Conservation (phyloP, 1,284 basidiomycete species). For the Sanguinoderma infundibulare region DNA sequence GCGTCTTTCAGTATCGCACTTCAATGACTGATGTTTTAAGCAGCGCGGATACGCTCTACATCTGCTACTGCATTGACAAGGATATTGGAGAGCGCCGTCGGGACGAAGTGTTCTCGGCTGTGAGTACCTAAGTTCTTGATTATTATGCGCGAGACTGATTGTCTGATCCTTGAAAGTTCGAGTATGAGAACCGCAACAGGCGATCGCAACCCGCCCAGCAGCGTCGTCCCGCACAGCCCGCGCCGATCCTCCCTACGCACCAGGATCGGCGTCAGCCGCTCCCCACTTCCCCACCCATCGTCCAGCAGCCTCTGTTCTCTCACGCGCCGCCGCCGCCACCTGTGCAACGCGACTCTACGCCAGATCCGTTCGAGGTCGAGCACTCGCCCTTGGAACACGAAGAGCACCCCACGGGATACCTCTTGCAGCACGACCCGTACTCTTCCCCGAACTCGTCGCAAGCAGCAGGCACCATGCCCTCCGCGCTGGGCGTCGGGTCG, state of each 20-base stretch:
- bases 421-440: conserved; percentile 21
- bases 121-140: conserved; percentile 43
- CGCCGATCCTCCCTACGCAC: conserved; percentile 15
- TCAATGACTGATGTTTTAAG: not conserved
- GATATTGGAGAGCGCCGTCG: conserved; percentile 67
- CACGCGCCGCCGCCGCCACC: conserved; percentile 21
- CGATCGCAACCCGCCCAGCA: conserved; percentile 17
- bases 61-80: conserved; percentile 90
- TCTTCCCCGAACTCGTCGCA: conserved; percentile 29
- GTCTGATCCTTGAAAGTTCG: conserved; percentile 39
- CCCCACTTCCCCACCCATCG: conserved; percentile 25
- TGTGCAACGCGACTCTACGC: conserved; percentile 27
- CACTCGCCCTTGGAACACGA: conserved; percentile 36
- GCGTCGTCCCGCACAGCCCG: conserved; percentile 21
- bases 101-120: conserved; percentile 72
- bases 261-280: conserved; percentile 20
- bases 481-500: not conserved
- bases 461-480: conserved; percentile 5
- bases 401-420: conserved; percentile 11
- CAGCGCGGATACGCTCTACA: conserved; percentile 81
- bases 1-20: not conserved
- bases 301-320: conserved; percentile 17
- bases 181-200: conserved; percentile 47
- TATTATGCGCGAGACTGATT: not conserved
- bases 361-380: conserved; percentile 39